These are phyloP conservation scores for Agastache rugosa DNA, from an alignment of 257 asterid genomes.

Conservation along the genomic window DNA sequence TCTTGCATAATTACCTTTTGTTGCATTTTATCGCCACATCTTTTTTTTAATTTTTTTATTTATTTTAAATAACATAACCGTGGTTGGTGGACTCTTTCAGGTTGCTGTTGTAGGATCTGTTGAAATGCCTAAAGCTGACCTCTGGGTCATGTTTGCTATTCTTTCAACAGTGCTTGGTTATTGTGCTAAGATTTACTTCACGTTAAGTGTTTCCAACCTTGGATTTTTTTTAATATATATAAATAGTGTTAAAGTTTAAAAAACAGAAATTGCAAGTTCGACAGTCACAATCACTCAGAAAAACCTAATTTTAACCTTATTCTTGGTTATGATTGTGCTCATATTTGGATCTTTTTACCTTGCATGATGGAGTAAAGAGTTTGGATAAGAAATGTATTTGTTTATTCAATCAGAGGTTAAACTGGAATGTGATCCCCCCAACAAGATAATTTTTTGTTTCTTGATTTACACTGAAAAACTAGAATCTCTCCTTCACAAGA, in stretches of 20 bases:
- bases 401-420: not conserved
- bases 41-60: not conserved
- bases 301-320: constrained; percentile 1
- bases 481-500: not conserved
- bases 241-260: constrained; percentile 3
- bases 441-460: not conserved
- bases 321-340: constrained; percentile 3
- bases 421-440: not conserved
- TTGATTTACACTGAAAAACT: not conserved
- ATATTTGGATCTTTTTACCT: constrained; percentile 19
- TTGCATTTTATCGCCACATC: not conserved
- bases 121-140: constrained; percentile 96
- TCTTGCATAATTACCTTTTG: constrained; percentile 24
- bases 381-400: not conserved
- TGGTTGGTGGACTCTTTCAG: constrained; percentile 53
- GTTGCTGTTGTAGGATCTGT: constrained; percentile 96
- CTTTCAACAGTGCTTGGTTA: constrained; percentile 96
- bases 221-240: constrained; percentile 16
- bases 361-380: constrained; percentile 2
- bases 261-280: constrained; percentile 21
- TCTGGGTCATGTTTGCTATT: constrained; percentile 93
- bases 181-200: constrained; percentile 95
- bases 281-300: constrained; percentile 2
- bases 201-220: constrained; percentile 60
- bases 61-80: constrained; percentile 14